Base-by-base conservation (phyloP, 257 asterid genomes). In the Solanum bulbocastanum region DNA sequence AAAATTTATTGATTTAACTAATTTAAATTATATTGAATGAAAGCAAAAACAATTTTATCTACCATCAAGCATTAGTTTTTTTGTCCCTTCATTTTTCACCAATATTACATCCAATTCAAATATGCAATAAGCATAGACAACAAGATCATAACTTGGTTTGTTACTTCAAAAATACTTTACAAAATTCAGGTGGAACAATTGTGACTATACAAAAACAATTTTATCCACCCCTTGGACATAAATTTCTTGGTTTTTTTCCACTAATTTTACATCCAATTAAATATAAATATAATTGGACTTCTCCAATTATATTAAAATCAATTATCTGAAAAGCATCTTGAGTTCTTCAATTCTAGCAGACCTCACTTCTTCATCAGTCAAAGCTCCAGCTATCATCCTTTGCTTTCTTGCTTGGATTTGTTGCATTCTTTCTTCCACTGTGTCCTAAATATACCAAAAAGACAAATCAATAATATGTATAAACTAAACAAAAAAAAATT, bases 321-420 rank as follows among this genome's bases (percentile, higher is more conserved):
- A 6, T 87, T 87, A 96, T 79, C 96, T 90, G 84, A 95, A 96
- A 8, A 96, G 95, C 98, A 94, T 94, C 85, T 95, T 94, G 78
- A 96, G 98, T 49, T 96, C 98, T 15, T 96, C 98, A 2, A 96
- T 78, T 86, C 98, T 90, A 11, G 95, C 92, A 1, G 95, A 93
- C 69, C 98, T 94, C 88, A 96, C 96, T 88, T 96, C 98, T 76
- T 95, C 98, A 23, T 94, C 98, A 36, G 98, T 95, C 6, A 96
- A 83, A 2, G 98, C 98, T 74, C 98, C 98, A 10, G 96, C 94
- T 14, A 95, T 94, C 98, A 94, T 91, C 58, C 94, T 90, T 81
- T 94, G 97, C 90, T 96, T 95, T 87, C 93, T 89, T 39, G 94
- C 95, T 90, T 95, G 99, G 13, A 96, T 98, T 90, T 93, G 96